Evolutionary conservation across 768 basidiomycete species (phyloP), one percentile per base, ranked within the genome.

Genomic region (Lactifluus rugatus): DNA sequence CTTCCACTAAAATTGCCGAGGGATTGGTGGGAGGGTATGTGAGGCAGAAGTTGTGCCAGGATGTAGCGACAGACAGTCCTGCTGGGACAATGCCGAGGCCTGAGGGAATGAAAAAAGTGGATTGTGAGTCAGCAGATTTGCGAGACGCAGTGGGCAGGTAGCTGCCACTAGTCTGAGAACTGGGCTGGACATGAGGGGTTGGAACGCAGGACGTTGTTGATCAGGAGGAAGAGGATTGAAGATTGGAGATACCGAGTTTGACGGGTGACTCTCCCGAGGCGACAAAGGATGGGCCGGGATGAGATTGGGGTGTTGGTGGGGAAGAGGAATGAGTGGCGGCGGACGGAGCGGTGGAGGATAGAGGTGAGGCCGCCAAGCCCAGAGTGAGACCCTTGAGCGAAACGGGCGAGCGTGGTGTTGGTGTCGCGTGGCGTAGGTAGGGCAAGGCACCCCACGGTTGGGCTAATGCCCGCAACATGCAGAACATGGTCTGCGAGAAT

Each of bases 361-460:
- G 28, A 72, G 73, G 68, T 75, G 76, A 56, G 70, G 76, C n/a
- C n/a, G 57, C 51, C 9, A 58, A 28, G 3, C 78, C 75, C 37
- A 89, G 66, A 0, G 88, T 87, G 6, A 89, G 70, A 50, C 82
- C 85, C 66, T 90, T 88, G 34, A 88, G 70, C 0, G 75, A 72
- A 11, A 78, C 74, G 8, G 76, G 72, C 0, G 84, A 78, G 28
- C 85, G 79, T 0, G 87, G 83, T 0, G 85, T 84, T 26, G 77
- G 71, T 1, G 77, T 97, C 93, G 19, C 95, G 81, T 0, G 94
- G 93, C 0, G 93, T 97, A 1, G 77, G 73, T 1, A 97, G 76
- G 1, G 82, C 83, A n/a, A 97, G 81, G 74, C 92, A 87, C 19
- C 94, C 95, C 23, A 89, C 85, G 2, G 91, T 57, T 89, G 86